Evolutionary conservation across 805 yeast genomes (phyloP).

Genomic region (Yamadazyma phyllophila): DNA sequence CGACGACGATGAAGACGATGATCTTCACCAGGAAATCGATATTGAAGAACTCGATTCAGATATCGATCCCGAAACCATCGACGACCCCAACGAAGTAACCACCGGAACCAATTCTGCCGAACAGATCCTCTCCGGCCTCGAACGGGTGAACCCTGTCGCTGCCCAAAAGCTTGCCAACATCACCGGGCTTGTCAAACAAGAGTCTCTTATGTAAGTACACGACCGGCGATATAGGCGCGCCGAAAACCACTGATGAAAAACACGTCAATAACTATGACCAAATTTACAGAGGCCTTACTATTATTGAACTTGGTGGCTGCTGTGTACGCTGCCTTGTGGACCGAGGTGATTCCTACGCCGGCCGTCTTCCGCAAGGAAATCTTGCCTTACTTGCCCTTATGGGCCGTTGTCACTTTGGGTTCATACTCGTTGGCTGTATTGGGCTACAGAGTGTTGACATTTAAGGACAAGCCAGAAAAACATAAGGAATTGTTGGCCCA

Average conservation of each 20-base stretch:
- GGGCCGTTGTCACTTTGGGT: constrained; percentile 69
- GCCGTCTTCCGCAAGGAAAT: constrained; percentile 48
- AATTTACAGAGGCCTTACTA: constrained; percentile 59
- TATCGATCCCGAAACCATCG: constrained; percentile 18
- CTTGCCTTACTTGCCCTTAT: constrained; percentile 66
- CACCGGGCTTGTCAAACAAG: constrained; percentile 41
- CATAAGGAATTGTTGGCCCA: constrained; percentile 57
- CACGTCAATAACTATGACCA: constrained; percentile 47
- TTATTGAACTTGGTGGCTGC: constrained; percentile 47
- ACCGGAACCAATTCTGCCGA: constrained; percentile 9
- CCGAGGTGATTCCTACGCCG: constrained; percentile 56
- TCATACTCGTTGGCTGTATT: constrained; percentile 64
- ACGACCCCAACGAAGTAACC: constrained; percentile 16
- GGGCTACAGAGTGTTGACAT: constrained; percentile 66
- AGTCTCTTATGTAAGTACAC: constrained; percentile 15
- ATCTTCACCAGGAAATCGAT: constrained; percentile 8
- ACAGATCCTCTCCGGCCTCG: constrained; percentile 13
- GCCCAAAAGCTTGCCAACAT: constrained; percentile 28
- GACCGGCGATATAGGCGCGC: not conserved
- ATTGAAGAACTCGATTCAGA: constrained; percentile 14
- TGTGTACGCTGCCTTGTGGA: constrained; percentile 49
- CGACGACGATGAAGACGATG: constrained; percentile 12
- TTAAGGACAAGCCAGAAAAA: constrained; percentile 69
- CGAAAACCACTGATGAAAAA: constrained; percentile 4
- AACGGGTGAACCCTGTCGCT: constrained; percentile 19